Base-by-base conservation (phyloP, 768 basidiomycete species). In the Rhizopogon rudus region DNA sequence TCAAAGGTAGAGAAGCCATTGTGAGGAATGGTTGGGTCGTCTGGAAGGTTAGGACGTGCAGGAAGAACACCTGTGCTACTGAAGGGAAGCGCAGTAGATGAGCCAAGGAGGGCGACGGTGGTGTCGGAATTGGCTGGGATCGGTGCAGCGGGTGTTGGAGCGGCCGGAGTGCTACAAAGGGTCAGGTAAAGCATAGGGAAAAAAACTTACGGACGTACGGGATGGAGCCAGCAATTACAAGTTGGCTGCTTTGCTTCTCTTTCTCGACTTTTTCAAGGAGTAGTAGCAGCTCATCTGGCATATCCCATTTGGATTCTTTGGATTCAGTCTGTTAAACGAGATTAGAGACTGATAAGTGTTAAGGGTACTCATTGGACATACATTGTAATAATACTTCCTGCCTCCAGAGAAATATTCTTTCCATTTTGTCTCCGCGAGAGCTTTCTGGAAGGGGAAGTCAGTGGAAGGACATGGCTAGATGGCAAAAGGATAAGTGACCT, bases 221-320 rank as follows among this genome's bases (percentile, higher is more conserved):
- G 22, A 49, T 59, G 43, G 60, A 58, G 43, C 58, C 59, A 3
- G 68, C 70, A 37, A 73, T 66, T 51, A 76, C 74, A 44, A 72
- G 73, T 45, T 69, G 62, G 22, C 66, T 74, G 12, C 66, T 64
- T 46, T 76, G 77, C 4, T 74, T 72, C 57, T 92, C 88, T 67
- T 89, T 88, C 70, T 93, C 90, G 0, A 95, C 87, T 62, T 87
- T 90, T 67, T 91, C 88, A 39, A 93, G 77, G 22, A 95, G 72
- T n/a, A 91, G 77, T 22, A 88, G 73, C 28, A 99, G 81, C 64
- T 98, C 95, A 52, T 93, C 87, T 9, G 97, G 97, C 84, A 96
- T 88, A 56, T 96, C 93, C 97, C 97, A 98, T 75, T 95, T 93
- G 2, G 94, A 96, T 71, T 96, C 91, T 62, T 93, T 96, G 31